These are phyloP conservation scores for Debaryomycetaceae sp. DNA, from an alignment of 1,139 yeast genomes.

Conservation along the genomic window DNA sequence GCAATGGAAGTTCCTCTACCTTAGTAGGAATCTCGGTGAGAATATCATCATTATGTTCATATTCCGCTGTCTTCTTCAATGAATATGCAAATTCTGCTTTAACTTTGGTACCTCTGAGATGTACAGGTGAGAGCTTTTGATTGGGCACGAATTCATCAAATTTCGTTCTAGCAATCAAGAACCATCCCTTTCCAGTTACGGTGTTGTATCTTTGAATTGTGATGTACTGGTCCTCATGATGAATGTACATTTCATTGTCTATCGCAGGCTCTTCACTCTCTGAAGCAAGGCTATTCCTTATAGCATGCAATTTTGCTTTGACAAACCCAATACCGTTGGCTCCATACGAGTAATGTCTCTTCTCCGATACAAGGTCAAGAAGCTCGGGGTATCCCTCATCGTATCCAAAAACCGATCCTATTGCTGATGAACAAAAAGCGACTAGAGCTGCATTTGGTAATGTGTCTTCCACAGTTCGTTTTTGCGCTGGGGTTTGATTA, in stretches of 20 bases:
- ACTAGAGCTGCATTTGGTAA: slow-evolving; percentile 93
- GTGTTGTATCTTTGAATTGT: slow-evolving; percentile 87
- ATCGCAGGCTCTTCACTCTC: slow-evolving; percentile 62
- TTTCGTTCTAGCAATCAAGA: slow-evolving; percentile 81
- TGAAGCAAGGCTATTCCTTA: slow-evolving; percentile 58
- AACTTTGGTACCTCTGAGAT: slow-evolving; percentile 64
- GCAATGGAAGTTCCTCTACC: slow-evolving; percentile 50
- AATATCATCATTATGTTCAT: slow-evolving; percentile 34
- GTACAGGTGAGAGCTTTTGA: slow-evolving; percentile 58
- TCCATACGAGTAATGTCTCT: slow-evolving; percentile 54
- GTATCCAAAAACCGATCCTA: slow-evolving; percentile 91
- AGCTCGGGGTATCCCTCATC: slow-evolving; percentile 88
- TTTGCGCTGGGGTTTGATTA: slow-evolving; percentile 83
- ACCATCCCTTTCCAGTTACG: slow-evolving; percentile 83
- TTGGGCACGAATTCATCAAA: slow-evolving; percentile 45
- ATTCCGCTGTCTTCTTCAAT: slow-evolving; percentile 53
- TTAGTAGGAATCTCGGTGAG: slow-evolving; percentile 64
- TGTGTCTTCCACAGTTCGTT: slow-evolving; percentile 91
- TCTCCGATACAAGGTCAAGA: slow-evolving; percentile 78
- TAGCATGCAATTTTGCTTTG: slow-evolving; percentile 56
- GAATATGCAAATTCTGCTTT: slow-evolving; percentile 58
- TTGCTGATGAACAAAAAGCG: slow-evolving; percentile 88
- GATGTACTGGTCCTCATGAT: slow-evolving; percentile 88
- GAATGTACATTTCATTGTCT: slow-evolving; percentile 90
- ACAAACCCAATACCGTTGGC: slow-evolving; percentile 71